A percentile compares a stretch with the other conserved stretches of the same genome.
Evolutionary conservation across 73 alveolate genomes (phyloP).

Genomic region (Vitrella brassicaformis): DNA sequence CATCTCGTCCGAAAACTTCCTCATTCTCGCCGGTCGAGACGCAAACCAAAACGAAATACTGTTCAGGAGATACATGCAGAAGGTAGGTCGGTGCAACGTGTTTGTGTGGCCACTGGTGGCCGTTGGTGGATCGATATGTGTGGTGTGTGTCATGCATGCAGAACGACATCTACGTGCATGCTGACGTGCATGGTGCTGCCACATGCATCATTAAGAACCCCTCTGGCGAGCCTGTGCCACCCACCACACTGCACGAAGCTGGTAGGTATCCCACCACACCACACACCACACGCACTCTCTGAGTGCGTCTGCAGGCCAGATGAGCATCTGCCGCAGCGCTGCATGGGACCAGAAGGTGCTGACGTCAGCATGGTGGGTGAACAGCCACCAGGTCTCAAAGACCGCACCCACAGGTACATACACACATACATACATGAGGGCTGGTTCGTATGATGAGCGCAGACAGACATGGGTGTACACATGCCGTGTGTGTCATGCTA

Average conservation of each 20-base stretch:
- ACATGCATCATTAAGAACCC: conserved; percentile 69
- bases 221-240: conserved; percentile 44
- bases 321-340: conserved; percentile 46
- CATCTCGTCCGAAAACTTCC: conserved; percentile 66
- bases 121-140: background rate
- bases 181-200: conserved; percentile 83
- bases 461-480: no score
- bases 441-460: no score
- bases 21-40: conserved; percentile 67
- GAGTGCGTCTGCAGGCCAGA: no score
- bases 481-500: background rate
- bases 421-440: no score
- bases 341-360: conserved; percentile 77
- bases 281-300: no score
- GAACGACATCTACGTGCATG: conserved; percentile 70
- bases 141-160: background rate
- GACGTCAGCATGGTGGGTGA: conserved; percentile 73
- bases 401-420: conserved; percentile 71
- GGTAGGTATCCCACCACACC: conserved; percentile 56
- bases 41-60: conserved; percentile 66
- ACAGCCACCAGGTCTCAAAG: conserved; percentile 69
- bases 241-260: conserved; percentile 66
- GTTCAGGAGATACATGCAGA: conserved; percentile 62
- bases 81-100: conserved; percentile 4
- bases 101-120: background rate